These are phyloP conservation scores for Globisporangium solare DNA, from an alignment of 352 stramenopile species.

Conservation along the genomic window DNA sequence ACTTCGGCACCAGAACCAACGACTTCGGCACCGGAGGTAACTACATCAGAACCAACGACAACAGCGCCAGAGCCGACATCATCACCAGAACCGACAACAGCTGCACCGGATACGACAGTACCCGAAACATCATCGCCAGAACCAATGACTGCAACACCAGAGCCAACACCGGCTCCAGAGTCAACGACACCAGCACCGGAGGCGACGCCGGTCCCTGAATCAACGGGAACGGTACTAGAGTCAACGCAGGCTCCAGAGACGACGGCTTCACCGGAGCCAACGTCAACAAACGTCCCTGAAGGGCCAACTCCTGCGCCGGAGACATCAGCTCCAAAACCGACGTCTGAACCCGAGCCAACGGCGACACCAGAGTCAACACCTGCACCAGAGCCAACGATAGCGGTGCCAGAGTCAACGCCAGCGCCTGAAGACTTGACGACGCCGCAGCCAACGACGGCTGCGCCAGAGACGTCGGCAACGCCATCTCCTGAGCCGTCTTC, in stretches of 20 bases:
- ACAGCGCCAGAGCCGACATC: neutral
- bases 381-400: neutral
- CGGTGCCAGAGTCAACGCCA: neutral
- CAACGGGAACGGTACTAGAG: too few species aligned
- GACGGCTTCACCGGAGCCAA: neutral
- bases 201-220: neutral
- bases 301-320: neutral
- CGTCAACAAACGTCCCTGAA: neutral
- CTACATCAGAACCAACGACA: conserved; percentile 2
- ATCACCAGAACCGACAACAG: too few species aligned
- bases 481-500: too few species aligned
- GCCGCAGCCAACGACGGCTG: neutral
- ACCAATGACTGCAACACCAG: too few species aligned
- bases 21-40: neutral
- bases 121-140: neutral
- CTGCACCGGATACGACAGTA: neutral
- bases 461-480: neutral
- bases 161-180: too few species aligned
- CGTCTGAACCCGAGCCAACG: too few species aligned
- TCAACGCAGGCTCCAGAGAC: too few species aligned
- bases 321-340: neutral
- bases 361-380: neutral
- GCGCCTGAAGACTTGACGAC: too few species aligned
- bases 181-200: neutral
- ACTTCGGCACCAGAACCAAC: too few species aligned